A percentile compares a stretch with the other conserved stretches of the same genome.
Conservation (phyloP, 225 moss, liverwort and hornwort genomes). For the Polytrichum commune region DNA sequence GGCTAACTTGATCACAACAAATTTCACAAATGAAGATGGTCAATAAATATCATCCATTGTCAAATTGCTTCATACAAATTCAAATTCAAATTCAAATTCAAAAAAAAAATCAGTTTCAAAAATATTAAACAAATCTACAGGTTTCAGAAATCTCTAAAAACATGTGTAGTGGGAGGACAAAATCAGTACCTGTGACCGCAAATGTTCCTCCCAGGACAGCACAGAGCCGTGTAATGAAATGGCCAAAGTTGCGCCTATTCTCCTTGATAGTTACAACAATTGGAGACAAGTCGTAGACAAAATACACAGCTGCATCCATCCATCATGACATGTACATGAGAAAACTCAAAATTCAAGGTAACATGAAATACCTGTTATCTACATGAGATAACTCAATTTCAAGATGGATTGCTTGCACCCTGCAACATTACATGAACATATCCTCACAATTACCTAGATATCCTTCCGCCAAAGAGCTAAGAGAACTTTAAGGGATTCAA, state of each 20-base stretch:
- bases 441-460: too few species aligned
- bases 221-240: slow-evolving; percentile 90
- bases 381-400: too few species aligned
- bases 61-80: neutral
- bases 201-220: slow-evolving; percentile 94
- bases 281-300: slow-evolving; percentile 94
- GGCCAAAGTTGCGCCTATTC: slow-evolving; percentile 79
- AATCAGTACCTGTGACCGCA: slow-evolving; percentile 74
- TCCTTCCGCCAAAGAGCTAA: too few species aligned
- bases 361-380: too few species aligned
- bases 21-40: too few species aligned
- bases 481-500: too few species aligned
- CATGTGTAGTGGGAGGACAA: neutral
- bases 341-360: neutral
- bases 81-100: too few species aligned
- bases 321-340: slow-evolving; percentile 12
- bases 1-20: slow-evolving; percentile 5
- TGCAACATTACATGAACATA: too few species aligned
- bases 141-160: neutral
- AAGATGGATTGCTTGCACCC: too few species aligned
- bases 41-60: too few species aligned
- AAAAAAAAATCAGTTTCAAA: too few species aligned
- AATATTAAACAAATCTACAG: neutral
- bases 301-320: slow-evolving; percentile 78
- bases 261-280: slow-evolving; percentile 87